Conservation (phyloP, 768 basidiomycete genomes). For the Mycena rebaudengoi region DNA sequence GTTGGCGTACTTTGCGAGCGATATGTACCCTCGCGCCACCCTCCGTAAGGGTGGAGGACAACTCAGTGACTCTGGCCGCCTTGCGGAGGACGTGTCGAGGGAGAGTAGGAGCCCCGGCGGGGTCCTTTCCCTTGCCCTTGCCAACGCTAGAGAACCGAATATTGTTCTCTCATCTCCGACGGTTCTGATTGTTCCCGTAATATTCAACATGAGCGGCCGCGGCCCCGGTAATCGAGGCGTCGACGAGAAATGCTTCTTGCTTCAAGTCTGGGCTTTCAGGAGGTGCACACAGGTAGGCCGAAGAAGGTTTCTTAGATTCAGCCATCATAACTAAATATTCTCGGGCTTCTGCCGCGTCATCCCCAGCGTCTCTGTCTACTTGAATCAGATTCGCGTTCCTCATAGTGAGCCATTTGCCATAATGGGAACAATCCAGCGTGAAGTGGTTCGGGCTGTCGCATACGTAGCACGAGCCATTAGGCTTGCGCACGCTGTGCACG, state of each 20-base stretch:
- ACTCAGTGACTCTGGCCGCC: no score
- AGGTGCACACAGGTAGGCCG: background rate
- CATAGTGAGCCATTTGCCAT: background rate
- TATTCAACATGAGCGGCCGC: background rate
- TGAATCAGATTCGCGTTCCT: background rate
- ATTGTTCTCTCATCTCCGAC: background rate
- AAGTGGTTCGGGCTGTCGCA: background rate
- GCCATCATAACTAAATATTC: conserved; percentile 25
- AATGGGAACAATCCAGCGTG: background rate
- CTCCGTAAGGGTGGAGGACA: background rate
- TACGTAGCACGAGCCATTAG: background rate
- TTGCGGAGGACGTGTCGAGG: background rate
- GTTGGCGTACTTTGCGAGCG: conserved; percentile 28
- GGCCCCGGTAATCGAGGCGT: background rate
- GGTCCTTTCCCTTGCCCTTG: background rate
- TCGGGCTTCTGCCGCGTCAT: background rate
- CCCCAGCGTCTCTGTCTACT: background rate
- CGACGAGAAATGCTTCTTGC: background rate
- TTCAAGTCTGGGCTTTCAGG: background rate
- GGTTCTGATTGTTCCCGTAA: background rate
- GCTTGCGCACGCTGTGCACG: background rate
- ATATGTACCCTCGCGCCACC: background rate
- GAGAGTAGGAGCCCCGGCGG: background rate
- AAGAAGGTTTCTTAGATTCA: conserved; percentile 10
- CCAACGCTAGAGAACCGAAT: background rate